Percentiles rank a stretch among this genome's conserved stretches.
Conservation (phyloP, 2,329 filamentous ascomycete genomes). For the Phyllosticta citribraziliensis region DNA sequence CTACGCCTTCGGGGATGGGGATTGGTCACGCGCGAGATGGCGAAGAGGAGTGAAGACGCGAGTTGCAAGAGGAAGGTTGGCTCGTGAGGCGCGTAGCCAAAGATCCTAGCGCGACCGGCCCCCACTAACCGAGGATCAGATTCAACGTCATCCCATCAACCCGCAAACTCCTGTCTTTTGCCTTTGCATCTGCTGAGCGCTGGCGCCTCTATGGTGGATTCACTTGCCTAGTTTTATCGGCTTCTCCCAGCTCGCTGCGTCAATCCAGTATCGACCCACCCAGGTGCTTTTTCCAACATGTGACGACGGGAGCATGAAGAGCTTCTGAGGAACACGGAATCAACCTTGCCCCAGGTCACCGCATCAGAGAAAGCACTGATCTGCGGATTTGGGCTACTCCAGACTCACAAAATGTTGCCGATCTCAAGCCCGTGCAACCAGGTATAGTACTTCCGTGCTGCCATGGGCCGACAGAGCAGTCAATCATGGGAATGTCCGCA, state of each 20-base stretch:
- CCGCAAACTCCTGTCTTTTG: background rate
- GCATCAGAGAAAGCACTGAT: background rate
- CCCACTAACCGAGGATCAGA: background rate
- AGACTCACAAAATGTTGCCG: background rate
- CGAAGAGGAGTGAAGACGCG: background rate
- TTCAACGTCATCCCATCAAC: background rate
- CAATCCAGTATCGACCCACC: background rate
- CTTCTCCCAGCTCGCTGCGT: too few species aligned
- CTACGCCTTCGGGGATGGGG: background rate
- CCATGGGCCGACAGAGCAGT: background rate
- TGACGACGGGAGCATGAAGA: background rate
- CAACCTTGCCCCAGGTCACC: background rate
- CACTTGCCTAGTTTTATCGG: too few species aligned
- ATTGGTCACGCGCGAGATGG: background rate
- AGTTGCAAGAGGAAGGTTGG: background rate
- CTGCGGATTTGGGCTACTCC: background rate
- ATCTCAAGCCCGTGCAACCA: background rate
- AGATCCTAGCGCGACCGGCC: background rate
- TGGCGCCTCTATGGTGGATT: background rate
- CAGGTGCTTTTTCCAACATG: background rate
- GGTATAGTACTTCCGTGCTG: background rate
- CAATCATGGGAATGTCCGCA: too few species aligned
- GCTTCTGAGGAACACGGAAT: background rate
- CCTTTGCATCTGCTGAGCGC: background rate
- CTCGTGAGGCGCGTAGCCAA: background rate